phyloP scores from a whole-genome alignment of 176 grass and related monocot species.

The Oryza coarctata region DNA sequence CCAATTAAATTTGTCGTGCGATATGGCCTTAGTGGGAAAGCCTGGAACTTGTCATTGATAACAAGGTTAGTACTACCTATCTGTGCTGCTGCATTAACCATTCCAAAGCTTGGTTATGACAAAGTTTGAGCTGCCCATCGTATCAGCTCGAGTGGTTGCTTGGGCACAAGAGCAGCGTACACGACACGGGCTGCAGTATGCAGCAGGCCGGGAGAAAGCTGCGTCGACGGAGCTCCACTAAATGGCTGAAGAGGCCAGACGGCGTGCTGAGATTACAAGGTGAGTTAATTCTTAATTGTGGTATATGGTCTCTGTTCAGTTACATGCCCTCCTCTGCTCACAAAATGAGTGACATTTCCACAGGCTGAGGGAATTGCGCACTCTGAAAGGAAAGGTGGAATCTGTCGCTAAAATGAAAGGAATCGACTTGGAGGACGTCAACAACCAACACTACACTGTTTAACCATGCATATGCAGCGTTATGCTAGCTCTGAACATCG shows the following conservation, averaged over 20 bases:
- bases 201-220: constrained; percentile 20
- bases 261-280: constrained; percentile 61
- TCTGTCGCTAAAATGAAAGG: constrained; percentile 48
- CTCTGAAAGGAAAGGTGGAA: constrained; percentile 63
- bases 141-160: constrained; percentile 41
- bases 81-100: neutral
- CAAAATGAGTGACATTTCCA: neutral
- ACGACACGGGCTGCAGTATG: constrained; percentile 42
- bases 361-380: constrained; percentile 51
- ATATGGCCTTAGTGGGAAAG: constrained; percentile 56
- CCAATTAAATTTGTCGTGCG: constrained; percentile 57
- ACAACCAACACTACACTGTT: constrained; percentile 60
- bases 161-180: constrained; percentile 57
- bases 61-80: constrained; percentile 25
- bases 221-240: constrained; percentile 27
- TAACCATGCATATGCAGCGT: neutral
- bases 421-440: constrained; percentile 49
- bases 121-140: too few relatives aligned
- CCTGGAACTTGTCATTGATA: constrained; percentile 57
- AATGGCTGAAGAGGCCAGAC: constrained; percentile 54
- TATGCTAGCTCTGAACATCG: neutral
- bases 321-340: neutral
- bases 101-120: neutral
- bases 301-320: neutral
- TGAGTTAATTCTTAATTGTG: neutral